A percentile compares a stretch with the other conserved stretches of the same genome.
Evolutionary conservation across 2,329 filamentous ascomycete genomes (phyloP).

Genomic region (Clonostachys chloroleuca): DNA sequence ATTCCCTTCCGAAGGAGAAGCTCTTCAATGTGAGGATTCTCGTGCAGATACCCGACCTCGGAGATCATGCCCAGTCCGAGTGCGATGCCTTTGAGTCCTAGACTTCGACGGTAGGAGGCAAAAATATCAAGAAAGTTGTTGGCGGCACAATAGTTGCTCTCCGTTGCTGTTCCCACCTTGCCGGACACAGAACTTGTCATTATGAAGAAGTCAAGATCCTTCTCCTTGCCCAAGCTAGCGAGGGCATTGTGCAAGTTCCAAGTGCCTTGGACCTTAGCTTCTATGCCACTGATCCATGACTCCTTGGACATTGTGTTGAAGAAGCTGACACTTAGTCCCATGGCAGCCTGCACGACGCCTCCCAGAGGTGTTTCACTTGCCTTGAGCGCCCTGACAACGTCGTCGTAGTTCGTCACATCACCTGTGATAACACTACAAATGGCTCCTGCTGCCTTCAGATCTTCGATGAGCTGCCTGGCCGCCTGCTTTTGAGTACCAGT

Average conservation of each 20-base stretch:
- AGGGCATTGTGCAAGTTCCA: slow-evolving; percentile 15
- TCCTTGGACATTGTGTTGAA: slow-evolving; percentile 15
- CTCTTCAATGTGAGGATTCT: slow-evolving; percentile 26
- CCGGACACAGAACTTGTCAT: slow-evolving; percentile 14
- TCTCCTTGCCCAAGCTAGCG: neutral
- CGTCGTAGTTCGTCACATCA: slow-evolving; percentile 7
- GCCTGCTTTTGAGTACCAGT: slow-evolving; percentile 14
- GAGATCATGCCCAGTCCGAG: slow-evolving; percentile 24
- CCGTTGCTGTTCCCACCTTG: slow-evolving; percentile 17
- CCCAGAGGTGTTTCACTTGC: slow-evolving; percentile 10
- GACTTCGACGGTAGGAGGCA: slow-evolving; percentile 14
- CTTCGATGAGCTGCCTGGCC: slow-evolving; percentile 9
- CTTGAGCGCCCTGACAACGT: slow-evolving; percentile 9
- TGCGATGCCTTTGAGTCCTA: slow-evolving; percentile 16
- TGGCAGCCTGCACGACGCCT: slow-evolving; percentile 25
- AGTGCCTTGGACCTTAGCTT: slow-evolving; percentile 17
- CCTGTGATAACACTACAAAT: slow-evolving; percentile 12
- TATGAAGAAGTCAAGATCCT: slow-evolving; percentile 22
- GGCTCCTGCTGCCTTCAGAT: slow-evolving; percentile 11
- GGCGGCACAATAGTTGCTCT: slow-evolving; percentile 23
- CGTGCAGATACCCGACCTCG: slow-evolving; percentile 28
- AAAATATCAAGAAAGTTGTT: slow-evolving; percentile 27
- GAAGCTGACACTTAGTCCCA: slow-evolving; percentile 19
- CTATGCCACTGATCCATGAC: slow-evolving; percentile 13
- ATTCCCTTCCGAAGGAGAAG: slow-evolving; percentile 26